phyloP scores from a whole-genome alignment of 768 basidiomycete genomes.

The Termitomyces sp. region DNA sequence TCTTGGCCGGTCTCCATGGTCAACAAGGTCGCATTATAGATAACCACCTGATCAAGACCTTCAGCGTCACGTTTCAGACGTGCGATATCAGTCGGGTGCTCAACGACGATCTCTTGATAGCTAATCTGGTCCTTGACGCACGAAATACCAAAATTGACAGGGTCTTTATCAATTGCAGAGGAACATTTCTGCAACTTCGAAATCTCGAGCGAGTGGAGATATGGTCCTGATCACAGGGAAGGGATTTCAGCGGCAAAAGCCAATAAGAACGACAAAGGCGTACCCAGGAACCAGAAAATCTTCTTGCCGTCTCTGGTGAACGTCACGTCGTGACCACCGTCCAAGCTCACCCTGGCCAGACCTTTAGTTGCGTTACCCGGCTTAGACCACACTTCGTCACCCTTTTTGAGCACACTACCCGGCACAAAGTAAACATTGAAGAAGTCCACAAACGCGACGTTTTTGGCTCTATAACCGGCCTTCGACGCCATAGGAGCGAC shows the following conservation, averaged over 20 bases:
- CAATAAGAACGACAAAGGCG: constrained; percentile 4
- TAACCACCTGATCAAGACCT: constrained; percentile 34
- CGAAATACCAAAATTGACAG: constrained; percentile 50
- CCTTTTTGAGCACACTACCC: constrained; percentile 31
- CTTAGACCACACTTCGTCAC: constrained; percentile 57
- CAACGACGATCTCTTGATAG: constrained; percentile 51
- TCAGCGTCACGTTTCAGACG: constrained; percentile 51
- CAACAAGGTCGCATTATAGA: constrained; percentile 64
- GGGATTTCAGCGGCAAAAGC: not conserved
- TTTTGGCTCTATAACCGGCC: constrained; percentile 20
- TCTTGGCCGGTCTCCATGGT: constrained; percentile 58
- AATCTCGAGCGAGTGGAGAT: constrained; percentile 56
- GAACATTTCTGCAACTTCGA: constrained; percentile 45
- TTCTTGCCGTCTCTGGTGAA: constrained; percentile 60
- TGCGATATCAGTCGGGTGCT: constrained; percentile 55
- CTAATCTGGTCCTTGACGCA: constrained; percentile 55
- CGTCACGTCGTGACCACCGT: constrained; percentile 68
- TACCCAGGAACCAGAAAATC: constrained; percentile 73
- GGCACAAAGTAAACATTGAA: constrained; percentile 59
- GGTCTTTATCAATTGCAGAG: constrained; percentile 41
- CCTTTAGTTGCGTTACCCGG: constrained; percentile 62
- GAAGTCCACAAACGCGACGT: constrained; percentile 64
- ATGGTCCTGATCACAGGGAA: constrained; percentile 39
- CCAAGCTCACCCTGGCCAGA: constrained; percentile 57
- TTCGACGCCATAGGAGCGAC: constrained; percentile 27